Evolutionary conservation across 2,329 filamentous ascomycete species (phyloP), one percentile per base, ranked within the genome.

Genomic region (Aspergillus terreus): DNA sequence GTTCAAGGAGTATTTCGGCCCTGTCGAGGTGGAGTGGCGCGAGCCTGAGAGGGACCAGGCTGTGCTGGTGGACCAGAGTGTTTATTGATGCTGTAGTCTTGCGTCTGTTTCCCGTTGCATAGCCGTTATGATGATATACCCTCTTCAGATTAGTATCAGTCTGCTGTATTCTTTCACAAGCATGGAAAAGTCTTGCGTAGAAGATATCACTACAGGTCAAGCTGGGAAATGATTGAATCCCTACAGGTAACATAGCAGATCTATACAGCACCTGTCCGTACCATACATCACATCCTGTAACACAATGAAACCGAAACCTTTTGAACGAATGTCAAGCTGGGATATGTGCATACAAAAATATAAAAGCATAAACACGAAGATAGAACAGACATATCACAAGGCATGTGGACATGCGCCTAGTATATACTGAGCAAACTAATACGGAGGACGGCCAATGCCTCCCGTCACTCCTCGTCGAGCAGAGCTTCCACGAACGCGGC

Each of bases 1-100:
- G 3, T 90, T 95, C 63, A 69, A 71, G 53, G 70, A 72, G 53
- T 78, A 79, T 52, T 78, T 78, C 63, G 63, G 62, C 19, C 66
- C 68, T 1, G 57, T 68, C 6, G 56, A 64, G 42, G 55, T 58
- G 32, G 53, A 52, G 11, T 12, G 57, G 44, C 9, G 30, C 27
- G 15, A 9, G 6, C 36, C 32, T 40, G 44, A 27, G 33, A 35
- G 32, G 21, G 15, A 17, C 6, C n/a, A 9, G 35, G 12, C 7
- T 19, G 10, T 12, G 36, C 14, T 17, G 32, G 35, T 15, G 27
- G 40, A 25, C 11, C 10, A 42, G 30, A 19, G n/a, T 23, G 47
- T 45, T 52, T 43, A 42, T 42, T 42, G 40, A 19, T 42, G 40
- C 19, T 21, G 11, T 21, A 2, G 40, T 21, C n/a, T 42, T 23